phyloP scores from a whole-genome alignment of 495 filamentous ascomycete genomes.

The Penicillium macrosclerotiorum region DNA sequence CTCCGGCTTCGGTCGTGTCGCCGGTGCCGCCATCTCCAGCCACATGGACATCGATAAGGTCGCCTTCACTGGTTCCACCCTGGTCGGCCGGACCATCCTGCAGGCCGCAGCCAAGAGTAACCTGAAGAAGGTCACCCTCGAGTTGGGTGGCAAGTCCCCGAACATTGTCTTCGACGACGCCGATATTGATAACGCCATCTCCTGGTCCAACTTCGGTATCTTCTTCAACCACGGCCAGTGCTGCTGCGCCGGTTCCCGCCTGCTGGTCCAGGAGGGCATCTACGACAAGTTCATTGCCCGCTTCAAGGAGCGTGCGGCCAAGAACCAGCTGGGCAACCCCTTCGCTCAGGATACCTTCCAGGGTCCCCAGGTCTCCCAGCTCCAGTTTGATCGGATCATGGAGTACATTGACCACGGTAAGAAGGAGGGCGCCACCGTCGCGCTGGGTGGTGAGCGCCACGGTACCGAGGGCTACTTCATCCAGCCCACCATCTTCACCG shows the following conservation, averaged over 20 bases:
- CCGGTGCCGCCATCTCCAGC: slow-evolving; percentile 85
- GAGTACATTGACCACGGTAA: slow-evolving; percentile 91
- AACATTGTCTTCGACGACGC: slow-evolving; percentile 98
- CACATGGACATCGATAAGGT: slow-evolving; percentile 99
- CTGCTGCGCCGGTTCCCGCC: slow-evolving; percentile 94
- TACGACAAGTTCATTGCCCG: slow-evolving; percentile 89
- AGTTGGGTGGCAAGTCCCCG: slow-evolving; percentile 96
- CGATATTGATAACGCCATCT: slow-evolving; percentile 92
- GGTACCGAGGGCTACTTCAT: slow-evolving; percentile 96
- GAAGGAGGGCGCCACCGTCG: slow-evolving; percentile 81
- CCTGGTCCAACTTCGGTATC: slow-evolving; percentile 98
- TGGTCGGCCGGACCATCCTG: slow-evolving; percentile 88
- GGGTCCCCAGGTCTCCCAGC: slow-evolving; percentile 90
- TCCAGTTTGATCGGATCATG: slow-evolving; percentile 98
- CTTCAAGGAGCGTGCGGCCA: slow-evolving; percentile 81
- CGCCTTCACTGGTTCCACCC: slow-evolving; percentile 94
- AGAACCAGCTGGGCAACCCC: slow-evolving; percentile 91
- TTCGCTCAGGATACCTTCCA: slow-evolving; percentile 90
- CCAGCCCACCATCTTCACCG: slow-evolving; percentile 93
- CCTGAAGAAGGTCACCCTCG: slow-evolving; percentile 98
- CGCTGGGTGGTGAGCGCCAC: slow-evolving; percentile 81
- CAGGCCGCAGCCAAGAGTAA: slow-evolving; percentile 94
- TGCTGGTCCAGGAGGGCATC: slow-evolving; percentile 94
- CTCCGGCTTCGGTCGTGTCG: slow-evolving; percentile 85
- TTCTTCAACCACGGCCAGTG: slow-evolving; percentile 99